These are phyloP conservation scores for Taphrina betulina DNA, from an alignment of 1,139 yeast genomes.

Conservation along the genomic window DNA sequence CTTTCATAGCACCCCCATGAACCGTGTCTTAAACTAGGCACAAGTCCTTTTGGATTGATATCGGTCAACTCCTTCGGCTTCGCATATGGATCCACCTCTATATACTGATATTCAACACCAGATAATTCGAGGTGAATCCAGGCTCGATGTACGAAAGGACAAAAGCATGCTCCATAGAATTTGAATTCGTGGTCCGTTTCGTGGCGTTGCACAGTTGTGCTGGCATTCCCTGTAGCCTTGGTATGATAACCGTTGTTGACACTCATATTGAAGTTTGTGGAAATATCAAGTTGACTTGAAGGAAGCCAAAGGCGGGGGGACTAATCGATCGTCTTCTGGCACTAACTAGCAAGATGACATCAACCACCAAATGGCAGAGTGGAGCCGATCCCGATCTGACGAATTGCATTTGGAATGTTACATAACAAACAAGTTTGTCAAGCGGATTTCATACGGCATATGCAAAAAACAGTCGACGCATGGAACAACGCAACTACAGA, in stretches of 20 bases:
- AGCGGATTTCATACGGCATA: no score
- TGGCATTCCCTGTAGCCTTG: slow-evolving; percentile 16
- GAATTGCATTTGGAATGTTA: no score
- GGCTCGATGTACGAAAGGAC: slow-evolving; percentile 33
- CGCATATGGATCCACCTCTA: slow-evolving; percentile 29
- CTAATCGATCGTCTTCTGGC: no score
- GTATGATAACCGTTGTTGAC: slow-evolving; percentile 29
- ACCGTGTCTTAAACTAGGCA: slow-evolving; percentile 26
- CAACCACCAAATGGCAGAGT: no score
- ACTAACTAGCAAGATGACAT: no score
- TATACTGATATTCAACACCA: slow-evolving; percentile 17
- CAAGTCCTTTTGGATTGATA: slow-evolving; percentile 30
- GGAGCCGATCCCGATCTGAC: no score
- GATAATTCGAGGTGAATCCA: slow-evolving; percentile 26
- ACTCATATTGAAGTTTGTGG: no score
- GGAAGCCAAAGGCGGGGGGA: no score
- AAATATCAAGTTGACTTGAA: no score
- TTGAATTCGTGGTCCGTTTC: background rate
- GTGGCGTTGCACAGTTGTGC: slow-evolving; percentile 15
- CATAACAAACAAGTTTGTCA: no score
- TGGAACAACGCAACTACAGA: no score
- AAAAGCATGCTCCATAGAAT: slow-evolving; percentile 31
- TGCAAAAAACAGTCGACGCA: no score
- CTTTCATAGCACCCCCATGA: slow-evolving; percentile 23
- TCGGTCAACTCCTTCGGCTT: slow-evolving; percentile 28